Base-by-base conservation (phyloP, 768 basidiomycete species). In the Sarcomyxa edulis region DNA sequence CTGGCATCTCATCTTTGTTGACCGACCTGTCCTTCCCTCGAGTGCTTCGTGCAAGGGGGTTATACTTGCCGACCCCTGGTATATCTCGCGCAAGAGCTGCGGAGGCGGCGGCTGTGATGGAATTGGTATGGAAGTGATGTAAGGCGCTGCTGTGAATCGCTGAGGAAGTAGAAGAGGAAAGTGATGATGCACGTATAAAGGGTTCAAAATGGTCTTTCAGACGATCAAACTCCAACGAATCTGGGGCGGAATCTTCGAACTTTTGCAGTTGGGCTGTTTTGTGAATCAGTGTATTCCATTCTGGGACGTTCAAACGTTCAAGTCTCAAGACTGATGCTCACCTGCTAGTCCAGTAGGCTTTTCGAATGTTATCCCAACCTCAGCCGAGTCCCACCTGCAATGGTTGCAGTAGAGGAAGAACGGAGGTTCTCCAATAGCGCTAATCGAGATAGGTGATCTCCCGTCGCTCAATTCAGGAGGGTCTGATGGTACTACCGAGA, bases 201-300 rank as follows among this genome's bases (percentile, higher is more conserved):
- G 91, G 87, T 58, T 98, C 96, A 67, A 97, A 93, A 61, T 98
- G 94, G 52, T 96, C 92, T 64, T 95, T 95, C 51, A 99, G 61
- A 44, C 84, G 78, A 49, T 99, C 96, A 54, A 96, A 93, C 60
- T 96, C 94, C 46, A 92, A 64, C 8, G 78, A 76, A 41, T 89
- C 91, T 7, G 85, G 80, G 0, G 84, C 83, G 16, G 83, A 82
- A 51, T 94, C 89, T 69, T 95, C 87, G 42, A 74, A 76, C 61
- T 85, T 91, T 56, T 96, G 93, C 19, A 97, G 65, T 58, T 97
- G 95, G 14, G 84, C 94, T 97, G 34, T n/a, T 30, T 29, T 32
- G n/a, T n/a, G n/a, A n/a, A n/a, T n/a, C n/a, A n/a, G n/a, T n/a
- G n/a, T n/a, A 11, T 31, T 11, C 25, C 22, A 20, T 26, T 32